Evolutionary conservation across 1,284 basidiomycete genomes (phyloP).

Genomic region (Neolentinus lepideus): DNA sequence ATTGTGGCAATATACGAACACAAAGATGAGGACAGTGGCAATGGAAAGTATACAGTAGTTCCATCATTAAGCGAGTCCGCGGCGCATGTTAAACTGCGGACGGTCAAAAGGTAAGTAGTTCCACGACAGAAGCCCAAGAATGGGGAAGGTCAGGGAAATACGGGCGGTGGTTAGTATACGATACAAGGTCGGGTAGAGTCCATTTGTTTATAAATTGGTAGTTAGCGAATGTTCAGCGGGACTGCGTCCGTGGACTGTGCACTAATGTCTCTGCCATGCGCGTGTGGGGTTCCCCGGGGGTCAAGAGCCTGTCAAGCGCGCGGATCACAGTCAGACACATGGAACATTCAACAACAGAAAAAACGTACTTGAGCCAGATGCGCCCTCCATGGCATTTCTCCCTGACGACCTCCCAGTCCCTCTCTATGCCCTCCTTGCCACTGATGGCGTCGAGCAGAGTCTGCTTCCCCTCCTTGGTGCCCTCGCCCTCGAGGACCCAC

Average conservation of each 20-base stretch:
- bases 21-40: background rate
- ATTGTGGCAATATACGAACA: background rate
- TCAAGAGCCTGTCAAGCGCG: background rate
- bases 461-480: conserved; percentile 59
- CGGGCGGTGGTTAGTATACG: background rate
- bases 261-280: conserved; percentile 8
- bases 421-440: conserved; percentile 26
- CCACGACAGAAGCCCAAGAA: no score
- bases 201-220: no score
- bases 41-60: background rate
- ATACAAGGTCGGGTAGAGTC: background rate
- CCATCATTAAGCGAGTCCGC: no score
- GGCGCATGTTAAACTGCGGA: no score
- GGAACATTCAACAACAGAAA: background rate
- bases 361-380: conserved; percentile 56
- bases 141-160: background rate
- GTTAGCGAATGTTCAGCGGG: background rate
- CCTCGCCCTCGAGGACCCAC: conserved; percentile 70
- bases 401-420: conserved; percentile 52
- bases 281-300: background rate
- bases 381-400: conserved; percentile 52
- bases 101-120: no score
- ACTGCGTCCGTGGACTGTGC: background rate
- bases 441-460: conserved; percentile 45
- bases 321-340: background rate